Percentiles rank a stretch among this genome's conserved stretches.
Conservation (phyloP, 257 asterid genomes). For the Nicotiana attenuata region DNA sequence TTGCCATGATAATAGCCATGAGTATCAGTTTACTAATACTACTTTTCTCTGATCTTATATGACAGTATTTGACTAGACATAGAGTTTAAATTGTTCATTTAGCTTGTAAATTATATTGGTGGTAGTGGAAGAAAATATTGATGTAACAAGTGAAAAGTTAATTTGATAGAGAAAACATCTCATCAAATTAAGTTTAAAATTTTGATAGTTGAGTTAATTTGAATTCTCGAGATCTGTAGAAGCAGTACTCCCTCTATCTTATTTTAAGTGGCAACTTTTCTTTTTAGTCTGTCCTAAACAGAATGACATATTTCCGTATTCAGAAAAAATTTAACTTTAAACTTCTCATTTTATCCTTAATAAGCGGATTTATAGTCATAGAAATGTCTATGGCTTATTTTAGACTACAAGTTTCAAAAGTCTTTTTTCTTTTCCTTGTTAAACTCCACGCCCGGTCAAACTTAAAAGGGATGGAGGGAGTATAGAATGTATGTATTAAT, state of each 20-base stretch:
- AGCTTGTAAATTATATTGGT: background rate
- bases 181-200: background rate
- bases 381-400: too few relatives aligned
- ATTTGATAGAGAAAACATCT: background rate
- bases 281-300: too few relatives aligned
- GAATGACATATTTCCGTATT: too few relatives aligned
- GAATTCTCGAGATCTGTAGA: background rate
- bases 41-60: background rate
- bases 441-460: too few relatives aligned
- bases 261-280: too few relatives aligned
- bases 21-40: background rate
- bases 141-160: background rate
- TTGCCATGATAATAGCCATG: too few relatives aligned
- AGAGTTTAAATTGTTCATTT: background rate
- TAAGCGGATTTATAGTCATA: too few relatives aligned
- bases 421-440: too few relatives aligned
- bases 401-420: too few relatives aligned
- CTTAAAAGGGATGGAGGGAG: too few relatives aligned
- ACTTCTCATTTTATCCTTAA: too few relatives aligned
- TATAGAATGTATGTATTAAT: background rate
- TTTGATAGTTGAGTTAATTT: background rate
- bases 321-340: too few relatives aligned
- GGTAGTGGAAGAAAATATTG: background rate
- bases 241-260: background rate
- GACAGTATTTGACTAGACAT: background rate